Evolutionary conservation across 2,329 filamentous ascomycete genomes (phyloP), one percentile per base, ranked within the genome.

Genomic region (Paracoccidioides lutzii): DNA sequence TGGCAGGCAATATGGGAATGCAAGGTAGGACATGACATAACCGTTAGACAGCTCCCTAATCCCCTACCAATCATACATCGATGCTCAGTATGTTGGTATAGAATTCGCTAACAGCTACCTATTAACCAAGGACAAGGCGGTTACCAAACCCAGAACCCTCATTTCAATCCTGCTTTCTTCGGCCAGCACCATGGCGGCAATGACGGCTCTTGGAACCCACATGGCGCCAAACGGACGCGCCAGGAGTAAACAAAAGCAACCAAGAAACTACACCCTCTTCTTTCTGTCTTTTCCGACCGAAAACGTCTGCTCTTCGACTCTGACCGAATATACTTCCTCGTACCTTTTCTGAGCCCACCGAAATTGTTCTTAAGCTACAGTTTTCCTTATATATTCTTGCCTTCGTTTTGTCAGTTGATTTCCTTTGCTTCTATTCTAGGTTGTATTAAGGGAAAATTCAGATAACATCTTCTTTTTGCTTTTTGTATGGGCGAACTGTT

Each of bases 91-190:
- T 22, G 7, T 9, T 42, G 12, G 5, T 10, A 42, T 42, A 44
- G 14, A 44, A 44, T 22, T 22, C 15, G 28, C 38, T 53, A 32
- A 53, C 41, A 33, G 30, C 8, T 41, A n/a, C 22, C 9, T 41
- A 30, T 41, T 52, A 43, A 52, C 49, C 22, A 42, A 52, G 64
- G 62, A 58, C 62, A 78, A 71, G 74, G 71, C 49, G 83, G 80
- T 45, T 89, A 89, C 69, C 81, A 83, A 72, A 81, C 78, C 58
- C 83, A 84, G 74, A 81, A 81, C 65, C 78, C 79, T 55, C 81
- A 83, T 64, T 91, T 90, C 72, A 87, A 85, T 66, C 81, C 84
- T 41, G 81, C 78, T 57, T 90, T 89, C 73, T 91, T 89, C 69
- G 75, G 76, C 50, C 75, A 76, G 55, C 73, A 73, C 52, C 71